Base-by-base conservation (phyloP, 2,329 filamentous ascomycete species). In the Fusarium nodosum region DNA sequence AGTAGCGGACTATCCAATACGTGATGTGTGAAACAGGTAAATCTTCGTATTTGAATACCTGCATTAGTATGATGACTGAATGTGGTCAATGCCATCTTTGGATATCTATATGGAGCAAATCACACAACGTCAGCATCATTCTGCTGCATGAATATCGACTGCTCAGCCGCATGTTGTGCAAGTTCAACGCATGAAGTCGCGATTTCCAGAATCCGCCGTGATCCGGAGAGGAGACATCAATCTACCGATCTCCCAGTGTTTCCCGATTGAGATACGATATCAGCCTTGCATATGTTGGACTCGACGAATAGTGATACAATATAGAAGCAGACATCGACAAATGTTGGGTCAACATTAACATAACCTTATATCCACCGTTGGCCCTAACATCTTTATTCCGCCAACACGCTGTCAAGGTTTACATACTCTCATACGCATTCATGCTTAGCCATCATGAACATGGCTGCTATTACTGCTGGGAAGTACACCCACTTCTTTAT, bases 61-160 rank as follows among this genome's bases (percentile, higher is more conserved):
- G 47, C 56, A 47, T 63, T 36, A 62, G 34, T 28, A 33, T 33
- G 22, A 36, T 22, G 13, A 55, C 28, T 30, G 12, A 22, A 18
- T 24, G 12, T 10, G 6, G n/a, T 30, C 10, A 5, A 30, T 7
- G 30, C 13, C 7, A 15, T 36, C 8, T 9, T 12, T 33, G 20
- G 8, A 16, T 10, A 16, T 20, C 3, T 22, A 12, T 13, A n/a
- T 13, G 3, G 13, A 18, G 22, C 31, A 30, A 46, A 36, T 34
- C 22, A 28, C 13, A 30, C 30, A 16, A 11, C 16, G 16, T 15
- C 20, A 20, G 10, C 9, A 15, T 44, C 28, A 22, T 22, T 20
- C 33, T 13, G 4, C 15, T n/a, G 34, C 15, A 44, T 38, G 31
- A 11, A 11, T 15, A 6, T 26, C 13, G 5, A 31, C 8, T 18